Conservation (phyloP, 2,329 filamentous ascomycete species). For the Colletotrichum spaethianum region DNA sequence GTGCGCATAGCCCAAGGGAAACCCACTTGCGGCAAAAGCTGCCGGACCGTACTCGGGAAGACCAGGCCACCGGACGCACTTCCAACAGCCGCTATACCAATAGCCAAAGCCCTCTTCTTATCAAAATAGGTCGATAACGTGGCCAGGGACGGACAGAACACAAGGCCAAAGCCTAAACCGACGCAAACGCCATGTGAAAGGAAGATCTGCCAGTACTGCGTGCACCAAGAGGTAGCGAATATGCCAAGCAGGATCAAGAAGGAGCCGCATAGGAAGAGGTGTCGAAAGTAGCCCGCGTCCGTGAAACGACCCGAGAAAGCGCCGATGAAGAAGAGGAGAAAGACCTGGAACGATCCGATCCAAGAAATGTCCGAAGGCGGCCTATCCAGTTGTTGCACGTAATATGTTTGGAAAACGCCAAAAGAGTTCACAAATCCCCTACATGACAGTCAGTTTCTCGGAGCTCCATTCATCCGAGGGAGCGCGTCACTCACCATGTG, state of each 20-base stretch:
- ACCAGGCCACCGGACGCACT: constrained; percentile 69
- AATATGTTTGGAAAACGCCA: constrained; percentile 63
- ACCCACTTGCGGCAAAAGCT: constrained; percentile 61
- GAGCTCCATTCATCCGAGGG: neutral
- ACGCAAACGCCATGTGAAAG: constrained; percentile 64
- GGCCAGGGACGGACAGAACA: constrained; percentile 71
- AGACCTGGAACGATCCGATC: constrained; percentile 61
- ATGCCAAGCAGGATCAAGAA: constrained; percentile 59
- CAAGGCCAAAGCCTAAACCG: constrained; percentile 67
- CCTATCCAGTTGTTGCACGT: constrained; percentile 51
- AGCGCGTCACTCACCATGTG: constrained; percentile 23
- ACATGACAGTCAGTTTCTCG: neutral
- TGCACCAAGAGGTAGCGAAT: constrained; percentile 59
- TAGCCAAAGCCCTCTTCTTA: constrained; percentile 67
- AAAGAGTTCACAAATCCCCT: constrained; percentile 63
- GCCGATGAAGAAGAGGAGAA: constrained; percentile 58
- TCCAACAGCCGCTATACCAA: constrained; percentile 72
- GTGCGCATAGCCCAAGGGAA: constrained; percentile 69
- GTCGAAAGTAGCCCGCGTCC: constrained; percentile 59
- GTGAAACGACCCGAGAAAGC: constrained; percentile 58
- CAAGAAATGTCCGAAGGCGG: constrained; percentile 57
- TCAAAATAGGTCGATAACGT: constrained; percentile 75
- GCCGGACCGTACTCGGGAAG: constrained; percentile 56
- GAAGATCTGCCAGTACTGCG: constrained; percentile 64
- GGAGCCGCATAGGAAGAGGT: constrained; percentile 54